Evolutionary conservation across 2,329 filamentous ascomycete species (phyloP).

Genomic region (Hymenoscyphus linearis): DNA sequence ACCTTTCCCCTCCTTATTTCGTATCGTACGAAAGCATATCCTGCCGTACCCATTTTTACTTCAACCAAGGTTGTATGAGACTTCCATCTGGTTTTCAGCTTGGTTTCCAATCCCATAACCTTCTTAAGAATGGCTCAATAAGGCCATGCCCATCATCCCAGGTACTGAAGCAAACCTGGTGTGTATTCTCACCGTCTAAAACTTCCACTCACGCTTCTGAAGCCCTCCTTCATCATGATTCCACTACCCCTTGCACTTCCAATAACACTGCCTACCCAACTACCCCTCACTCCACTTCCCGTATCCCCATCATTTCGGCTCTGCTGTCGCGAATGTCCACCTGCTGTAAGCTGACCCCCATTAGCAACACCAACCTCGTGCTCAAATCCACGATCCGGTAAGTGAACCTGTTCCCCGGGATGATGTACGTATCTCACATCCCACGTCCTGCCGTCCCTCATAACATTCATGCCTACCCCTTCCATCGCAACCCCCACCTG

Average conservation of each 20-base stretch:
- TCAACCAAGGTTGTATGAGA: too few species aligned
- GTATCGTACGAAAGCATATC: too few species aligned
- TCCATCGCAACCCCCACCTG: background rate
- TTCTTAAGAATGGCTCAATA: too few species aligned
- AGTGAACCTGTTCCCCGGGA: background rate
- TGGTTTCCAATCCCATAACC: too few species aligned
- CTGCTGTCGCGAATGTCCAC: background rate
- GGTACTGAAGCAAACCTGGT: too few species aligned
- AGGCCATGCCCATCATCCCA: too few species aligned
- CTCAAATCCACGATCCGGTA: background rate
- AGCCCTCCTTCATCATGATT: constrained; percentile 4
- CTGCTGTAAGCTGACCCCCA: background rate
- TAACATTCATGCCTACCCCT: background rate
- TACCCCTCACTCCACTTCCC: background rate
- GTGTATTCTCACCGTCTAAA: background rate
- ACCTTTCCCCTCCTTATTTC: too few species aligned
- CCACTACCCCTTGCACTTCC: constrained; percentile 5
- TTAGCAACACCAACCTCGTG: background rate
- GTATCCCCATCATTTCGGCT: background rate
- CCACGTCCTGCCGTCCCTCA: background rate
- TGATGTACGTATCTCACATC: background rate
- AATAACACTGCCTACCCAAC: constrained; percentile 4
- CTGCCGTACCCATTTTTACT: too few species aligned
- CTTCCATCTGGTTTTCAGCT: too few species aligned
- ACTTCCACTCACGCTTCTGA: constrained; percentile 5